phyloP scores from a whole-genome alignment of 2,329 filamentous ascomycete genomes.

The Penicillium sp. region DNA sequence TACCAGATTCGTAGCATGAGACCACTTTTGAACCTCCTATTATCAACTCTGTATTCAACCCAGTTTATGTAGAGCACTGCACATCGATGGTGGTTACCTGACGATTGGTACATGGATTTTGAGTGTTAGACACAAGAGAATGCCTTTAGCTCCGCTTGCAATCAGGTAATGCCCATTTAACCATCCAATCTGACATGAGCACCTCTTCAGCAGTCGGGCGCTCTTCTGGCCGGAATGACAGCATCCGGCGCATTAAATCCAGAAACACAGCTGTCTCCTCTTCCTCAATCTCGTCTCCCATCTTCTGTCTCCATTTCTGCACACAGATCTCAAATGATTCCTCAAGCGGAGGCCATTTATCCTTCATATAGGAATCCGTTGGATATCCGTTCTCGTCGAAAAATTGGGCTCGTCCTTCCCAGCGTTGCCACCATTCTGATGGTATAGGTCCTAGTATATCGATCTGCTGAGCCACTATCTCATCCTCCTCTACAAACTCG shows the following conservation, averaged over 20 bases:
- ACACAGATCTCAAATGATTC: constrained; percentile 27
- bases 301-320: constrained; percentile 19
- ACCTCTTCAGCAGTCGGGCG: constrained; percentile 31
- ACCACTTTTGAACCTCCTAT: background rate
- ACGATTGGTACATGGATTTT: background rate
- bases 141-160: constrained; percentile 3
- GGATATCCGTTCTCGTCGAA: constrained; percentile 18
- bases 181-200: constrained; percentile 36
- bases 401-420: constrained; percentile 12
- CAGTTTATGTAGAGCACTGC: background rate
- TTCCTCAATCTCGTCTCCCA: constrained; percentile 14
- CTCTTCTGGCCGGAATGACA: constrained; percentile 29
- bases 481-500: constrained; percentile 14
- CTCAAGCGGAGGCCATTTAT: constrained; percentile 20
- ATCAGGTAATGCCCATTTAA: constrained; percentile 32
- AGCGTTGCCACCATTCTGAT: constrained; percentile 15
- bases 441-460: constrained; percentile 25
- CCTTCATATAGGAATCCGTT: constrained; percentile 2
- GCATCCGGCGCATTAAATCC: constrained; percentile 34
- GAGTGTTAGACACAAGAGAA: too few relatives aligned
- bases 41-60: background rate
- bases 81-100: background rate
- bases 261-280: constrained; percentile 25
- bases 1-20: too few relatives aligned
- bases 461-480: constrained; percentile 20